Conservation (phyloP, 768 basidiomycete genomes). For the Fomitopsis pulvina region DNA sequence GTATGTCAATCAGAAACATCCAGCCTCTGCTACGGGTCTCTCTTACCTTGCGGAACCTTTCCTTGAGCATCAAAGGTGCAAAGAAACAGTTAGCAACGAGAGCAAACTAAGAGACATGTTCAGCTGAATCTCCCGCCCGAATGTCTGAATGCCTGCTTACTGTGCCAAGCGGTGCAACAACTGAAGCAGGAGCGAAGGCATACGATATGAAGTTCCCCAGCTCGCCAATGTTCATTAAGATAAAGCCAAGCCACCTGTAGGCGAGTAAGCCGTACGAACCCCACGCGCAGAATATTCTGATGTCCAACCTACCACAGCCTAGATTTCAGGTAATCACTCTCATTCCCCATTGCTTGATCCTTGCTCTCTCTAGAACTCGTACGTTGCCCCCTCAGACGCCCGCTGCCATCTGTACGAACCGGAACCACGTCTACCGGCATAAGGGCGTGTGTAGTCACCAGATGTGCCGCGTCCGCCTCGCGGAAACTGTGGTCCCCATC, state of each 20-base stretch:
- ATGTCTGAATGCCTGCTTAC: constrained; percentile 38
- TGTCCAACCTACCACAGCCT: constrained; percentile 62
- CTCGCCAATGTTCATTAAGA: constrained; percentile 89
- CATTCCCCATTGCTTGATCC: constrained; percentile 34
- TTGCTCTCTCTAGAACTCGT: neutral
- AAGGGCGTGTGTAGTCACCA: constrained; percentile 13
- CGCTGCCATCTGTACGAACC: neutral
- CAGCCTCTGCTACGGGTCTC: constrained; percentile 9
- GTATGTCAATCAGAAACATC: neutral
- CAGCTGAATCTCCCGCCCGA: constrained; percentile 7
- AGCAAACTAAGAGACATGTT: constrained; percentile 52
- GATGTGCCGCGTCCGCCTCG: constrained; percentile 10
- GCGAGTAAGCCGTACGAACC: neutral
- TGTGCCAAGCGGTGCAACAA: constrained; percentile 94
- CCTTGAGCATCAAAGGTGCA: constrained; percentile 77
- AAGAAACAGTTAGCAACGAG: constrained; percentile 95
- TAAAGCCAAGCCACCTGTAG: constrained; percentile 81
- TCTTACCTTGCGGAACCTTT: constrained; percentile 72
- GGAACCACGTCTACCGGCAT: constrained; percentile 14
- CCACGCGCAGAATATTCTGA: neutral
- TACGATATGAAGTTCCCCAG: constrained; percentile 87
- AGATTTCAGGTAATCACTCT: constrained; percentile 75
- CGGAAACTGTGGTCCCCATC: constrained; percentile 3
- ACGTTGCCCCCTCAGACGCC: neutral
- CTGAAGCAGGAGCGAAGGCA: constrained; percentile 84